Percentiles rank a stretch among this genome's conserved stretches.
Evolutionary conservation across 495 filamentous ascomycete genomes (phyloP).

Genomic region (Staphylotrichum longicolle): DNA sequence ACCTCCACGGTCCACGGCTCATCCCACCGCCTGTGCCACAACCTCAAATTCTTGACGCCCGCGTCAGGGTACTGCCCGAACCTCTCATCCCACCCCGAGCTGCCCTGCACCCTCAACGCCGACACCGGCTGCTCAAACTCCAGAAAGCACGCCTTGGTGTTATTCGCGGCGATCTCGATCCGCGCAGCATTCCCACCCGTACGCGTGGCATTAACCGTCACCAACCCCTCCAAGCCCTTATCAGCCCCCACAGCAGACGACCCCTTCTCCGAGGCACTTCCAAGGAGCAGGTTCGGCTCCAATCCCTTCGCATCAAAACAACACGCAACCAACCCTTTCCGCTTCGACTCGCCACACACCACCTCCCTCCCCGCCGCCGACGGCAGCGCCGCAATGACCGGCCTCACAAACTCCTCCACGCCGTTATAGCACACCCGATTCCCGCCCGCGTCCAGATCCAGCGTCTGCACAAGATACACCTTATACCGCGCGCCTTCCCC

Average conservation of each 20-base stretch:
- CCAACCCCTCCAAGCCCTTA: constrained; percentile 22
- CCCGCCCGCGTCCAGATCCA: constrained; percentile 71
- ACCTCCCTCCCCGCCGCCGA: constrained; percentile 62
- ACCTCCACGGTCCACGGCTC: constrained; percentile 74
- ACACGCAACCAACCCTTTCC: constrained; percentile 58
- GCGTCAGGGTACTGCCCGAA: constrained; percentile 62
- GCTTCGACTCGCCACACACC: constrained; percentile 38
- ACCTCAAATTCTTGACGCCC: constrained; percentile 40
- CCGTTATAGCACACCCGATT: constrained; percentile 70
- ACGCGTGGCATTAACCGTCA: constrained; percentile 31
- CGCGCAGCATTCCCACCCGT: constrained; percentile 22
- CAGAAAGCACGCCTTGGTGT: constrained; percentile 38
- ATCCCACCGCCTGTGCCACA: constrained; percentile 67
- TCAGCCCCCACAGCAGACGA: constrained; percentile 25
- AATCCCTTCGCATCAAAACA: constrained; percentile 57
- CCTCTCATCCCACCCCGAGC: constrained; percentile 61
- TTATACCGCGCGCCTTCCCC: constrained; percentile 75
- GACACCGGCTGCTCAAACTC: constrained; percentile 34
- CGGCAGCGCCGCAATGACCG: constrained; percentile 65
- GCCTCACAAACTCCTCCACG: constrained; percentile 65
- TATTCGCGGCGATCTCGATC: constrained; percentile 30
- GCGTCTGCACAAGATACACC: constrained; percentile 76
- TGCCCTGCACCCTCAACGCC: constrained; percentile 28
- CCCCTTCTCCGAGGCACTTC: constrained; percentile 52
- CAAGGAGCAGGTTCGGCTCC: constrained; percentile 19